These are phyloP conservation scores for Pseudogymnoascus sp. DNA, from an alignment of 2,329 filamentous ascomycete genomes.

Conservation along the genomic window DNA sequence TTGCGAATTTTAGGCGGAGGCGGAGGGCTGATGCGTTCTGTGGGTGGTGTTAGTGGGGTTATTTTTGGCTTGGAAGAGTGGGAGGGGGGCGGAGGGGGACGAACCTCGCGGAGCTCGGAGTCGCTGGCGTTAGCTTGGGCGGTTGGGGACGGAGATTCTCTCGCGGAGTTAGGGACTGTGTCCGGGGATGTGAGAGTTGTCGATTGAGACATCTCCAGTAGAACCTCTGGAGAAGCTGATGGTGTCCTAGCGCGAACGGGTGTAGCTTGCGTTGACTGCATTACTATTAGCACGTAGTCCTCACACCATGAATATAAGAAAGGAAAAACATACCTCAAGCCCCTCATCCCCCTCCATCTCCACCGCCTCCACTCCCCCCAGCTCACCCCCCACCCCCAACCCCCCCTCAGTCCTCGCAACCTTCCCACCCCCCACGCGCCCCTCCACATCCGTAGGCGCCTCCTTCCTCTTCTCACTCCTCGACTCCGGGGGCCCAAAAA, in stretches of 20 bases:
- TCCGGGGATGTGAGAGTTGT: not conserved
- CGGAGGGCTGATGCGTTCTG: constrained; percentile 58
- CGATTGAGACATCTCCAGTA: not conserved
- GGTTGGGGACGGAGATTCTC: not conserved
- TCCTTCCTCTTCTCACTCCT: not conserved
- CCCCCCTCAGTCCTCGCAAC: not conserved
- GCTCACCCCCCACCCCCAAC: not conserved
- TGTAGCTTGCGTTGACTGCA: not conserved
- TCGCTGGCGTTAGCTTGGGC: not conserved
- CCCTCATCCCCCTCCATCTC: not conserved
- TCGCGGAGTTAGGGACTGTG: not conserved
- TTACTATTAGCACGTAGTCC: not conserved
- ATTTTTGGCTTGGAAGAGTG: not conserved
- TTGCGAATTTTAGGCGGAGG: constrained; percentile 60
- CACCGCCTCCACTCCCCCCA: not conserved
- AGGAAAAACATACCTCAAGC: not conserved
- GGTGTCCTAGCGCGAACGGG: not conserved
- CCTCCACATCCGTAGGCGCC: not conserved
- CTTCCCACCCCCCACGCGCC: not conserved
- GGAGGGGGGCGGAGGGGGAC: not conserved
- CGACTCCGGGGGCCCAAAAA: not conserved
- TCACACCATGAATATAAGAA: not conserved
- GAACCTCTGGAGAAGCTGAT: not conserved
- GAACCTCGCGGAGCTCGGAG: constrained; percentile 1
- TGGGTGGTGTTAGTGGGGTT: not conserved